phyloP scores from a whole-genome alignment of 2,329 filamentous ascomycete species.

The Alternaria gansuensis region DNA sequence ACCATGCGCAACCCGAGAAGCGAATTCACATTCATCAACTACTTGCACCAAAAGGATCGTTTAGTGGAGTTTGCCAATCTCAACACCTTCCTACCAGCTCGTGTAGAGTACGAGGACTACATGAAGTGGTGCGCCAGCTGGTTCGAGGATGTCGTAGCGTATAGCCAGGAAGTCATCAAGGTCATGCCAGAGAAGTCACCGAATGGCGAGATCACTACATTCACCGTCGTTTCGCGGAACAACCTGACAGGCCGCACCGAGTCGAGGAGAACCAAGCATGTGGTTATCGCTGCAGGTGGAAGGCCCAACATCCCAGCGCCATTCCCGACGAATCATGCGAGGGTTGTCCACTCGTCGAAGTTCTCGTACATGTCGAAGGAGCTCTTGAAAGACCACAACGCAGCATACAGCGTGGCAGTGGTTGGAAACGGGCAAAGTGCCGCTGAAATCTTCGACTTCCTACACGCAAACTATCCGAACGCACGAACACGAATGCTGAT shows the following conservation, averaged over 20 bases:
- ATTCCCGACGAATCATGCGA: constrained; percentile 74
- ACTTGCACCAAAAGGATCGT: constrained; percentile 81
- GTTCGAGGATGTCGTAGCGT: constrained; percentile 77
- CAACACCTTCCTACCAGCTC: constrained; percentile 83
- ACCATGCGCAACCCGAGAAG: constrained; percentile 87
- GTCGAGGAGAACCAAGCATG: constrained; percentile 68
- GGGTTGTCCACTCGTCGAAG: constrained; percentile 87
- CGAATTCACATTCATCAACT: constrained; percentile 95
- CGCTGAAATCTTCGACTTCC: constrained; percentile 92
- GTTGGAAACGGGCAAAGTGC: constrained; percentile 91
- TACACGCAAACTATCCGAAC: constrained; percentile 83
- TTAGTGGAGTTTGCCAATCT: constrained; percentile 92
- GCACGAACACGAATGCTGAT: constrained; percentile 80
- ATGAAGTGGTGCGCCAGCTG: constrained; percentile 88
- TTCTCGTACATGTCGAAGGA: constrained; percentile 73
- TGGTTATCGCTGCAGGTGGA: constrained; percentile 74
- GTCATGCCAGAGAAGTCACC: constrained; percentile 68
- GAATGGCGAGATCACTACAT: constrained; percentile 67
- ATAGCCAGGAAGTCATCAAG: constrained; percentile 78
- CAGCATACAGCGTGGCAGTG: constrained; percentile 78
- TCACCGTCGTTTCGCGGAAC: constrained; percentile 73
- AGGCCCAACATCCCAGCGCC: constrained; percentile 74
- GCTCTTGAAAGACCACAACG: constrained; percentile 65
- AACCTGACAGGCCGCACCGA: constrained; percentile 64
- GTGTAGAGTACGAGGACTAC: constrained; percentile 94